phyloP scores from a whole-genome alignment of 2,329 filamentous ascomycete genomes.

The Aspergillus sp. region DNA sequence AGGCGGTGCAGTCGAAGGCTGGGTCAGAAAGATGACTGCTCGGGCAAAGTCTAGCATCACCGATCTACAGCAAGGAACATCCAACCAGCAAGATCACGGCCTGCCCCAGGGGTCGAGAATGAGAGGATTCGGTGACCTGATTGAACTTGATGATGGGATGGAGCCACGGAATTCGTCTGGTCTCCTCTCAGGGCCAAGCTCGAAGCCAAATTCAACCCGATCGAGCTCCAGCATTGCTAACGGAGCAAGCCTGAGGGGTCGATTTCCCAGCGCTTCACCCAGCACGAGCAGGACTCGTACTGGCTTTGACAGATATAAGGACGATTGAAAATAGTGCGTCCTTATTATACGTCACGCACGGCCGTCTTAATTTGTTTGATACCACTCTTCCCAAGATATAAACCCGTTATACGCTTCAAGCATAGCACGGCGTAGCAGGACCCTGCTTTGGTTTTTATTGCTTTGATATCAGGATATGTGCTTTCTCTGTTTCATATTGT shows the following conservation, averaged over 20 bases:
- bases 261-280: slow-evolving; percentile 25
- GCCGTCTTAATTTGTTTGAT: slow-evolving; percentile 7
- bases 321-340: slow-evolving; percentile 25
- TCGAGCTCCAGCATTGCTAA: slow-evolving; percentile 17
- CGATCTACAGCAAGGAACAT: slow-evolving; percentile 39
- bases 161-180: slow-evolving; percentile 27
- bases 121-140: slow-evolving; percentile 41
- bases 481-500: slow-evolving; percentile 9
- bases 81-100: slow-evolving; percentile 19
- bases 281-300: slow-evolving; percentile 39
- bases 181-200: slow-evolving; percentile 13
- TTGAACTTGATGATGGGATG: slow-evolving; percentile 44
- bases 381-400: slow-evolving; percentile 11
- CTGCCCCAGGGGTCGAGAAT: slow-evolving; percentile 27
- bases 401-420: slow-evolving; percentile 14
- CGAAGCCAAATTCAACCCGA: slow-evolving; percentile 19
- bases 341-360: neutral
- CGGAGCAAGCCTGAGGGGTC: slow-evolving; percentile 26
- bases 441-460: slow-evolving; percentile 11
- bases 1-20: slow-evolving; percentile 83
- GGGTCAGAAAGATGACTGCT: slow-evolving; percentile 77
- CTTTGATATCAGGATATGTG: slow-evolving; percentile 11
- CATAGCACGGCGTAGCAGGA: slow-evolving; percentile 22
- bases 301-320: slow-evolving; percentile 28
- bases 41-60: slow-evolving; percentile 41